These are phyloP conservation scores for Cutaneotrichosporon cavernicola DNA, from an alignment of 1,284 basidiomycete genomes.

Conservation along the genomic window DNA sequence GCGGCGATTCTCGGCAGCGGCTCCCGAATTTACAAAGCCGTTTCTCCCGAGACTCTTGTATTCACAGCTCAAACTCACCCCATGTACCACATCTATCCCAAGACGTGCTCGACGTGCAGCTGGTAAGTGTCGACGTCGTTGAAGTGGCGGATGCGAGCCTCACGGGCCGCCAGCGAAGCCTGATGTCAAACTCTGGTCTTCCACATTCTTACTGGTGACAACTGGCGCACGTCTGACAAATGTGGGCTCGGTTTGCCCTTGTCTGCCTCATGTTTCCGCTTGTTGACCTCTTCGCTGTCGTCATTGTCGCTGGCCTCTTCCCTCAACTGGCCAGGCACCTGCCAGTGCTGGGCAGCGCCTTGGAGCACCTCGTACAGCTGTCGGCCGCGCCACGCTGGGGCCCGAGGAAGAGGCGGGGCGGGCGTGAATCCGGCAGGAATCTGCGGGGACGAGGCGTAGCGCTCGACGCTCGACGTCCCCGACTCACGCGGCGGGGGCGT, in stretches of 20 bases:
- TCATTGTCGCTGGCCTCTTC: neutral
- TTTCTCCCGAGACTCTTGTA: neutral
- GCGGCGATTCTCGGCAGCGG: neutral
- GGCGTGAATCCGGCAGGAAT: neutral
- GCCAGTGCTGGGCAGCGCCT: neutral
- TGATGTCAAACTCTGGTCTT: neutral
- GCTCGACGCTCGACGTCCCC: too few species aligned
- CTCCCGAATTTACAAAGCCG: too few species aligned
- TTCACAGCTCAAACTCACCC: neutral
- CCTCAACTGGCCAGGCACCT: neutral
- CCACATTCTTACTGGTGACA: neutral
- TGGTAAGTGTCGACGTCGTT: constrained; percentile 19
- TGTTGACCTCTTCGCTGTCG: neutral
- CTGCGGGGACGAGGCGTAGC: neutral
- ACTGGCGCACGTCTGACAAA: neutral
- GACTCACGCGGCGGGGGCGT: neutral
- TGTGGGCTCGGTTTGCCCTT: neutral
- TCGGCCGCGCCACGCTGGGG: neutral
- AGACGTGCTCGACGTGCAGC: constrained; percentile 18
- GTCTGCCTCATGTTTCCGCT: neutral
- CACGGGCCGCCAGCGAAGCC: constrained; percentile 6
- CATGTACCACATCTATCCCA: neutral
- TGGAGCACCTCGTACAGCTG: neutral
- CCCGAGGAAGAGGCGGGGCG: neutral
- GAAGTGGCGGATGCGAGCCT: constrained; percentile 19